A percentile compares a stretch with the other conserved stretches of the same genome.
phyloP scores from a whole-genome alignment of 2,329 filamentous ascomycete genomes.

The Pseudogymnoascus sp. region DNA sequence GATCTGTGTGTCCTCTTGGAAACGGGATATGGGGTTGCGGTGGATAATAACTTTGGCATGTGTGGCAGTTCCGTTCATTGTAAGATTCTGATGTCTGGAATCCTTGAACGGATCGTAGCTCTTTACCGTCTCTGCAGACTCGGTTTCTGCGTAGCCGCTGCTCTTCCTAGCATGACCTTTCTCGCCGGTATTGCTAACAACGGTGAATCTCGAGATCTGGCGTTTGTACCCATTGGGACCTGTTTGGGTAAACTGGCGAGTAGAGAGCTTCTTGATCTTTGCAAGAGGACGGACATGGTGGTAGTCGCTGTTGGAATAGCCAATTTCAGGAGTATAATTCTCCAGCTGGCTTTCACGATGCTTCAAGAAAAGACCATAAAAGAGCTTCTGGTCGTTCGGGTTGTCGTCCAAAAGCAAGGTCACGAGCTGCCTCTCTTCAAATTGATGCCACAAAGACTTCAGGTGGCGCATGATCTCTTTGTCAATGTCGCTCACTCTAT shows the following conservation, averaged over 20 bases:
- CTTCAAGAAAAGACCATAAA: conserved; percentile 75
- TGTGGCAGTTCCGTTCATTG: not conserved
- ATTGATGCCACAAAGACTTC: conserved; percentile 83
- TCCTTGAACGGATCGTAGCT: conserved; percentile 83
- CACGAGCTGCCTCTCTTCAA: conserved; percentile 62
- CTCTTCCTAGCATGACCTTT: conserved; percentile 34
- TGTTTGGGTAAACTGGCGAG: conserved; percentile 47
- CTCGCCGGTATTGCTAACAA: conserved; percentile 53
- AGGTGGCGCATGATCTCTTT: conserved; percentile 75
- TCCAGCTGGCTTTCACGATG: conserved; percentile 80
- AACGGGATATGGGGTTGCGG: conserved; percentile 9
- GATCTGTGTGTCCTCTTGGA: not conserved
- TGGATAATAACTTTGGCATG: conserved; percentile 26
- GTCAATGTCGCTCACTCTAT: conserved; percentile 61
- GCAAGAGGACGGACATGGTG: conserved; percentile 61
- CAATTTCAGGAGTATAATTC: conserved; percentile 71
- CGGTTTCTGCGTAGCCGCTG: conserved; percentile 26
- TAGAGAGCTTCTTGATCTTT: conserved; percentile 53
- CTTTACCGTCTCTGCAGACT: conserved; percentile 38
- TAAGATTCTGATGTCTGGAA: conserved; percentile 35
- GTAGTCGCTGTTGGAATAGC: conserved; percentile 85
- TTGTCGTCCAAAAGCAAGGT: conserved; percentile 57
- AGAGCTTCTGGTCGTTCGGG: conserved; percentile 82
- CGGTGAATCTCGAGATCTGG: conserved; percentile 53
- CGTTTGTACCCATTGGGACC: conserved; percentile 41